Base-by-base conservation (phyloP, 352 stramenopile genomes). In the Phytopythium helicoides region DNA sequence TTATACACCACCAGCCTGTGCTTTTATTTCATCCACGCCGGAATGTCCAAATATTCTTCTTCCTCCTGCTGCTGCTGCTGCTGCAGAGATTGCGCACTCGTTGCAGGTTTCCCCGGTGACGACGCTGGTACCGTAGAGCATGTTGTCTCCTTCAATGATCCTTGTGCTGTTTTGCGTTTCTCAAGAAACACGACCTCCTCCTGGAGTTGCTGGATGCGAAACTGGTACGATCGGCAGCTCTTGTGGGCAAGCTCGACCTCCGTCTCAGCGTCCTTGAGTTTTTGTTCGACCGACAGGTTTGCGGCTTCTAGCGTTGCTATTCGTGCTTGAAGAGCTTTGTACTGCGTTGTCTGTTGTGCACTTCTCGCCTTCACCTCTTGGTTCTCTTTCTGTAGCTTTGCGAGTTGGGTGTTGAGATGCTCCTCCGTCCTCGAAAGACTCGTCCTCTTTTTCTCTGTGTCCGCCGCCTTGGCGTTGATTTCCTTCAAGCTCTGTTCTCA, bases 181-280 rank as follows among this genome's bases (percentile, higher is more conserved):
- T 75, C 70, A 11, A 81, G 48, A 38, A 86, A 89, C 23, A 77
- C 51, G 25, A 83, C 54, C 58, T 91, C 77, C 60, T 91, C 80
- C 51, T 87, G 73, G 3, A 91, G 66, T 60, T 91, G 75, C 38
- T 81, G 73, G 52, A 72, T 70, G 23, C 77, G 76, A 49, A 91
- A 91, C 28, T 86, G 73, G 23, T 59, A 56, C 52, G 86, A 73
- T 14, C 77, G 77, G 36, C 59, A 70, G 47, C 58, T 76, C 34
- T 83, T 86, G 21, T 62, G 68, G 11, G 75, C 66, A 31, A 52
- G 64, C 41, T 86, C 66, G 11, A 91, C 47, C 50, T 89, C 77
- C 12, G 66, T 47, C 1, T 40, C 33, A 2, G 61, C 64, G n/a
- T 84, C 69, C 28, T 73, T 53, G 11, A 80, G 53, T 35, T 76